These are phyloP conservation scores for Suhomyces maxii DNA, from an alignment of 1,139 yeast species.

Conservation along the genomic window DNA sequence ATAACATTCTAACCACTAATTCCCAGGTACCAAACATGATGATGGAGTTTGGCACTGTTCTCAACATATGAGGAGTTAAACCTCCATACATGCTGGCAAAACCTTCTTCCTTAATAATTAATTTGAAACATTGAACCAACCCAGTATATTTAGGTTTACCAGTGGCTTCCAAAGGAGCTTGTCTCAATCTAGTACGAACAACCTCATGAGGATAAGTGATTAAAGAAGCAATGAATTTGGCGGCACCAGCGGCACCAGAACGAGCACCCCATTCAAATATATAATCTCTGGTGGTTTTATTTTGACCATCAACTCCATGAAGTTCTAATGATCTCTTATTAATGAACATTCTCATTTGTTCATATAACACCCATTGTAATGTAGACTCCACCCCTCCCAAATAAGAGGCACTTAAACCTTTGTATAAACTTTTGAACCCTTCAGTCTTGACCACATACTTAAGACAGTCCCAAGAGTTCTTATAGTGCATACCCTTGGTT, in stretches of 20 bases:
- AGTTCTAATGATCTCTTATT: slow-evolving; percentile 53
- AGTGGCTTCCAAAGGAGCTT: slow-evolving; percentile 74
- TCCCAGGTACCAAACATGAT: slow-evolving; percentile 99
- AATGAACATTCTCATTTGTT: slow-evolving; percentile 82
- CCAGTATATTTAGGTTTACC: slow-evolving; percentile 91
- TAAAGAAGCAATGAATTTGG: slow-evolving; percentile 88
- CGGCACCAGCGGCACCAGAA: slow-evolving; percentile 97
- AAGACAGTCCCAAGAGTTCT: slow-evolving; percentile 84
- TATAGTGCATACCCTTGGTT: slow-evolving; percentile 62
- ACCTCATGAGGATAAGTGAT: slow-evolving; percentile 98
- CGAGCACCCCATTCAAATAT: slow-evolving; percentile 91
- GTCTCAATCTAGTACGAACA: slow-evolving; percentile 91
- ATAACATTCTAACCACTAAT: slow-evolving; percentile 70
- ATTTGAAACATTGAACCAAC: slow-evolving; percentile 77
- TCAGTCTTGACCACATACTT: slow-evolving; percentile 69
- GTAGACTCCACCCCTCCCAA: slow-evolving; percentile 93
- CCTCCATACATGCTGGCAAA: slow-evolving; percentile 95
- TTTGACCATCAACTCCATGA: slow-evolving; percentile 43
- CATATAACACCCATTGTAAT: slow-evolving; percentile 94
- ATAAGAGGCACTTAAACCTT: slow-evolving; percentile 91
- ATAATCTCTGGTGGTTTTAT: slow-evolving; percentile 58
- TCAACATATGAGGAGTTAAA: slow-evolving; percentile 88
- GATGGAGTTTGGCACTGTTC: slow-evolving; percentile 97
- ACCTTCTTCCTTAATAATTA: slow-evolving; percentile 89
- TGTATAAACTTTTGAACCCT: slow-evolving; percentile 78